phyloP scores from a whole-genome alignment of 2,329 filamentous ascomycete species.

The Paraphaeosphaeria sporulosa region DNA sequence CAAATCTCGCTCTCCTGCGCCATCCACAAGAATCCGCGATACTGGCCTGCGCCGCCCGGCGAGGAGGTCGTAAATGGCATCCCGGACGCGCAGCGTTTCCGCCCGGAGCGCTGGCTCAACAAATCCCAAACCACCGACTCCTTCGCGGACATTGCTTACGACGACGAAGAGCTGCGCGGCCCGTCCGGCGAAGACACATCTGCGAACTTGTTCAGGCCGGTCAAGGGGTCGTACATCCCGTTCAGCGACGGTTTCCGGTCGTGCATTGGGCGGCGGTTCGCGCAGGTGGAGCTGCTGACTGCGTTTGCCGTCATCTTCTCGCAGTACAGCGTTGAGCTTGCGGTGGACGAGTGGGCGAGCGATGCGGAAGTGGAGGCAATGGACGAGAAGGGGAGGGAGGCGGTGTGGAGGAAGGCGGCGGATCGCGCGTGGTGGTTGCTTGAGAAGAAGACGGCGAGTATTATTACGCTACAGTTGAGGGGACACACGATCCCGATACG shows the following conservation, averaged over 20 bases:
- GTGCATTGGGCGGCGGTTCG: constrained; percentile 64
- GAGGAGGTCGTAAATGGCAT: constrained; percentile 32
- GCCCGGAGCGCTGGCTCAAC: constrained; percentile 75
- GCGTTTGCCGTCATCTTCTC: constrained; percentile 61
- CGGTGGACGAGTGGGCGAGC: constrained; percentile 59
- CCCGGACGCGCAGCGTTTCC: constrained; percentile 70
- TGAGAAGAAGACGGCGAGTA: constrained; percentile 61
- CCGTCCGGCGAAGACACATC: constrained; percentile 69
- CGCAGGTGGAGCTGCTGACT: constrained; percentile 64
- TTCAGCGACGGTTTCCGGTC: constrained; percentile 64
- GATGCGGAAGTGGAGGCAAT: constrained; percentile 53
- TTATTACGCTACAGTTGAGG: constrained; percentile 75
- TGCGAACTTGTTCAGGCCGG: constrained; percentile 61
- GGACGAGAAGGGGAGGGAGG: constrained; percentile 55
- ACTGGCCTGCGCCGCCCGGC: constrained; percentile 67
- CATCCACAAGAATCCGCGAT: constrained; percentile 72
- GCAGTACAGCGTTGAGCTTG: constrained; percentile 73
- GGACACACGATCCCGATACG: constrained; percentile 69
- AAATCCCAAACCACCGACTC: constrained; percentile 34
- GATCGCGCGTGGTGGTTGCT: constrained; percentile 62
- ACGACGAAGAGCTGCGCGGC: constrained; percentile 65
- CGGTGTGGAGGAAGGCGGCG: constrained; percentile 69
- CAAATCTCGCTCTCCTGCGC: constrained; percentile 63
- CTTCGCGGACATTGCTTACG: constrained; percentile 49
- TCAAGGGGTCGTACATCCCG: constrained; percentile 62